Conservation (phyloP, 1,139 yeast genomes). For the Taphrina flavorubra region DNA sequence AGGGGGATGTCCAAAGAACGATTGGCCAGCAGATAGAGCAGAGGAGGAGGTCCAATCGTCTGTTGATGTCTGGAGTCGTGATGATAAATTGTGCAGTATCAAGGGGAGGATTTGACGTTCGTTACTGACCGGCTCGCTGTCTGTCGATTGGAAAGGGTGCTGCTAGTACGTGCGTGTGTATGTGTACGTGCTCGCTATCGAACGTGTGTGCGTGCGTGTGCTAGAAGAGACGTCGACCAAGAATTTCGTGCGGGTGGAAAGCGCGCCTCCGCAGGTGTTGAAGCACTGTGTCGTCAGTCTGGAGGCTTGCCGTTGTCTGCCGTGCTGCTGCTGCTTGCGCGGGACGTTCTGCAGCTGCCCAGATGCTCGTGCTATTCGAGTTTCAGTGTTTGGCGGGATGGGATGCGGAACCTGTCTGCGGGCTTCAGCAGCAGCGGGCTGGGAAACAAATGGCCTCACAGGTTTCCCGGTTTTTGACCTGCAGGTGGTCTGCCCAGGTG, state of each 20-base stretch:
- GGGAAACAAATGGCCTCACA: too few species aligned
- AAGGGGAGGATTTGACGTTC: not conserved
- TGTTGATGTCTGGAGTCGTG: not conserved
- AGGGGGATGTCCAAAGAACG: not conserved
- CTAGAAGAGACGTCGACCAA: slow-evolving; percentile 3
- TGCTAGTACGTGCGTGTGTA: too few species aligned
- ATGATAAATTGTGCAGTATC: not conserved
- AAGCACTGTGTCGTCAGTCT: slow-evolving; percentile 22
- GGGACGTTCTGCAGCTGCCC: not conserved
- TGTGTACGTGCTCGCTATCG: too few species aligned
- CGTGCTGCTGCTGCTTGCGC: not conserved
- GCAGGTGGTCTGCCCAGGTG: too few species aligned
- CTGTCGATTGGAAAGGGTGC: not conserved
- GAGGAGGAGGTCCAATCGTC: not conserved
- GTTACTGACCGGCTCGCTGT: not conserved
- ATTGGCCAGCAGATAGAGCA: not conserved
- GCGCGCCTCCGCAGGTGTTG: slow-evolving; percentile 2
- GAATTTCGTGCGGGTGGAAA: slow-evolving; percentile 16
- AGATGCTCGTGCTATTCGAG: not conserved
- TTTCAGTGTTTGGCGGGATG: too few species aligned
- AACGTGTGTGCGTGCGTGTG: not conserved
- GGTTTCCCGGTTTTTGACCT: too few species aligned
- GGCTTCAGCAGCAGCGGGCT: too few species aligned
- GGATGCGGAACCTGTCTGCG: too few species aligned
- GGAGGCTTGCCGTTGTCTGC: slow-evolving; percentile 4